Evolutionary conservation across 1,284 basidiomycete species (phyloP), one percentile per base, ranked within the genome.

Genomic region (Phellinidium pouzarii): DNA sequence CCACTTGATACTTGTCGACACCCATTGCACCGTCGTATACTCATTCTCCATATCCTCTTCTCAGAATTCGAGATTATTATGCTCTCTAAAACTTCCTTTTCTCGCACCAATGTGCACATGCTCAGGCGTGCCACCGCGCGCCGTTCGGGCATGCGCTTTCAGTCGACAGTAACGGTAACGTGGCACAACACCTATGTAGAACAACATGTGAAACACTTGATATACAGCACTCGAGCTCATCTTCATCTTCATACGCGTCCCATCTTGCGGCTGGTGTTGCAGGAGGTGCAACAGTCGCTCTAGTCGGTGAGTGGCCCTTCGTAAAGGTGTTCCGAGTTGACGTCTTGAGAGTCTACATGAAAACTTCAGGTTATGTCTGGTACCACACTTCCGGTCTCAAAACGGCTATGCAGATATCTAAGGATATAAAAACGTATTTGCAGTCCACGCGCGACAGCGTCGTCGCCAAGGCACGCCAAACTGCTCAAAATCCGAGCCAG

Each of bases 321-420:
- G 4, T 29, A 17, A 1, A 27, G 6, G 22, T 8, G 3, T 38
- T 23, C 34, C 50, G 36, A 19, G 9, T 17, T 44, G 3, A 4
- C 14, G 11, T 31, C 14, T 8, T 8, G 45, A 27, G n/a, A 48
- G 29, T 44, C 45, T n/a, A n/a, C n/a, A 11, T 5, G 27, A 11
- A 48, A 23, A 14, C 22, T 47, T 34, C 25, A 59, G 68, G 65
- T 14, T 71, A 70, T 53, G 63, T 62, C 27, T 71, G 65, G 59
- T 75, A 74, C 62, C 67, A 70, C 54, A 69, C 66, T 54, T 70
- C 70, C 2, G 71, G 71, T 26, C 60, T 68, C 2, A 70, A 70
- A 58, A 65, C 61, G 14, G 65, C 62, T 5, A 67, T 73, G 34
- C 61, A 69, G 43, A 61, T 68, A 22, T 63, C 71, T 14, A 66